Evolutionary conservation across 106 monocot genomes (phyloP), one percentile per base, ranked within the genome.

Genomic region (Iris macrosiphon): DNA sequence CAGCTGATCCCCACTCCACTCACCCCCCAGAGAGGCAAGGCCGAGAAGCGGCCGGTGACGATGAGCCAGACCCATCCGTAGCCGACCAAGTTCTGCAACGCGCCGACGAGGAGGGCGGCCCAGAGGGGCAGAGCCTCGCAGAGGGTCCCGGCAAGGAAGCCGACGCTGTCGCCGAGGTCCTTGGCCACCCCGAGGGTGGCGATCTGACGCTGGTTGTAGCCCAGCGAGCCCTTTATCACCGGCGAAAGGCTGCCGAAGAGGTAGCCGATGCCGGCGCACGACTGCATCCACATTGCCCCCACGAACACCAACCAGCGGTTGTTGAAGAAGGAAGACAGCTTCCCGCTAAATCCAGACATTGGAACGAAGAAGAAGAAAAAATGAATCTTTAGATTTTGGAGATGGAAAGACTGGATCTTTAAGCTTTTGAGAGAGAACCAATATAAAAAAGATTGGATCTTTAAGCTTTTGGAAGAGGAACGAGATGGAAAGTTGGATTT

Each of bases 221-320:
- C 65, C 52, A 92, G 29, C 1, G 78, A 58, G 44, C 64, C 65
- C 76, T 92, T 92, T 15, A 92, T 82, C 30, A 71, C 59, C 10
- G 92, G 86, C 16, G 92, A 92, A 12, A 92, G 27, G 70, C 92
- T 92, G 8, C 92, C 92, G 43, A 77, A 92, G 21, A 92, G 42
- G 50, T 93, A 93, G 0, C 87, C 87, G 26, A 87, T 57, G 12
- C 87, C 87, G 4, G 75, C 87, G 3, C 64, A 70, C 1, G 87
- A 70, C 45, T 76, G 79, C 23, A 87, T 28, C 92, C 92, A 87
- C 73, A 92, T 91, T 62, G 85, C 68, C 37, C 75, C 82, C 55
- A 85, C 91, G 49, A 91, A 81, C 12, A 91, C 79, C 35, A 86
- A 75, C 92, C 92, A 92, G 62, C 86, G 47, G 82, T 86, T 86